Conservation (phyloP, 176 grass and related monocot genomes). For the Phoenix dactylifera region DNA sequence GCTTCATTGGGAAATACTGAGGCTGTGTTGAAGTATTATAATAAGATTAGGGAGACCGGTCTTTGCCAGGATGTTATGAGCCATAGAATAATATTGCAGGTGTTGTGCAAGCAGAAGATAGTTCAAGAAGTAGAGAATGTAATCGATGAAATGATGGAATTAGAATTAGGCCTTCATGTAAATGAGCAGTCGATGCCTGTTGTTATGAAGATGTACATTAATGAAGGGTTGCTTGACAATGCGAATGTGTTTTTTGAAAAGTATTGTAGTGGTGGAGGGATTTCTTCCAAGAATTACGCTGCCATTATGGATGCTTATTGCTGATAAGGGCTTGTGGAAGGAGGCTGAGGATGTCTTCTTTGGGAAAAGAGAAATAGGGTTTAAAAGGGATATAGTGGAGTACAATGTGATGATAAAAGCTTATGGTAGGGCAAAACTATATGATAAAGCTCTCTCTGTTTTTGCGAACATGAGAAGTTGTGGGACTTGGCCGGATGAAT, state of each 20-base stretch:
- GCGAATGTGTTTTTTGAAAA: conserved; percentile 48
- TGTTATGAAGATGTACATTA: conserved; percentile 67
- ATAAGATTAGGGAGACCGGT: conserved; percentile 22
- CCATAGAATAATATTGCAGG: conserved; percentile 51
- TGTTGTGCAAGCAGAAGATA: conserved; percentile 41
- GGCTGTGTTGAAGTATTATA: conserved; percentile 33
- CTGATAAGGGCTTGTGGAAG: conserved; percentile 44
- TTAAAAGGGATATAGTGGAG: conserved; percentile 38
- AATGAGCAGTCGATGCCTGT: conserved; percentile 47
- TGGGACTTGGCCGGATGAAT: conserved; percentile 45
- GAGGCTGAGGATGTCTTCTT: conserved; percentile 52
- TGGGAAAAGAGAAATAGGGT: conserved; percentile 14
- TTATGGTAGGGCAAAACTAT: conserved; percentile 51
- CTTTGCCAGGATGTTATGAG: conserved; percentile 45
- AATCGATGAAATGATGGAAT: conserved; percentile 25
- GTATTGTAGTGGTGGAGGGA: conserved; percentile 28
- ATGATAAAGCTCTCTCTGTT: conserved; percentile 49
- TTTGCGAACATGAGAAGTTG: conserved; percentile 44
- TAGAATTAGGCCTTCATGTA: conserved; percentile 14
- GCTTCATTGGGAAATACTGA: conserved; percentile 35
- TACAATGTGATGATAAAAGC: conserved; percentile 73
- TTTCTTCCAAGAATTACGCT: conserved; percentile 51
- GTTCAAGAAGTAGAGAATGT: conserved; percentile 30
- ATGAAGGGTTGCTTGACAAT: conserved; percentile 48
- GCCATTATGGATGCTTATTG: conserved; percentile 61